phyloP scores from a whole-genome alignment of 2,329 filamentous ascomycete species.

The Alternaria brassicae region DNA sequence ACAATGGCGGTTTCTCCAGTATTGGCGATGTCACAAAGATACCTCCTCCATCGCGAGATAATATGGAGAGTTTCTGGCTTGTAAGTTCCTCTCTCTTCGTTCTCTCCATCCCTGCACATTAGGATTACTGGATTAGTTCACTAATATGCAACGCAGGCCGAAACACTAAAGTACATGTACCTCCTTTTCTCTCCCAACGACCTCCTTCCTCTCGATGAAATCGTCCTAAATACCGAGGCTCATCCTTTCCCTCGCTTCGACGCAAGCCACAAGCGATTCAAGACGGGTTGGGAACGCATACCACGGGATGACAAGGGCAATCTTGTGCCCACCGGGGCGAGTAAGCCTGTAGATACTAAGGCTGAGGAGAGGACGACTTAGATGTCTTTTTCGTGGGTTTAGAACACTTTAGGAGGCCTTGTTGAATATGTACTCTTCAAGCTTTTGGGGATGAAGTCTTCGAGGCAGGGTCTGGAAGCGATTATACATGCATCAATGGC shows the following conservation, averaged over 20 bases:
- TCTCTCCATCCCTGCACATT: not conserved
- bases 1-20: conserved; percentile 82
- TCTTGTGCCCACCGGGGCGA: conserved; percentile 27
- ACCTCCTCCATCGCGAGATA: conserved; percentile 76
- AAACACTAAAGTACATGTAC: conserved; percentile 98
- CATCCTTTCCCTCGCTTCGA: conserved; percentile 90
- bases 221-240: conserved; percentile 96
- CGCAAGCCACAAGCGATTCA: conserved; percentile 73
- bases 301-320: conserved; percentile 56
- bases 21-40: conserved; percentile 75
- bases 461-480: not conserved
- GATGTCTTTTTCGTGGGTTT: not conserved
- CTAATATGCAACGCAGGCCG: conserved; percentile 64
- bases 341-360: not conserved
- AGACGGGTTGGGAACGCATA: conserved; percentile 81
- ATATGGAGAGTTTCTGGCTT: conserved; percentile 99
- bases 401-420: not conserved
- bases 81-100: conserved; percentile 57
- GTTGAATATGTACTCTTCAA: not conserved
- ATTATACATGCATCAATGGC: not conserved
- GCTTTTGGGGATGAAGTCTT: not conserved
- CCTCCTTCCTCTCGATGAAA: conserved; percentile 80
- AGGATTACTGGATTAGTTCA: not conserved
- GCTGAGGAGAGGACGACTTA: conserved; percentile 4
- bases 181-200: conserved; percentile 87